These are phyloP conservation scores for Solanum dulcamara DNA, from an alignment of 257 asterid genomes.

Conservation along the genomic window DNA sequence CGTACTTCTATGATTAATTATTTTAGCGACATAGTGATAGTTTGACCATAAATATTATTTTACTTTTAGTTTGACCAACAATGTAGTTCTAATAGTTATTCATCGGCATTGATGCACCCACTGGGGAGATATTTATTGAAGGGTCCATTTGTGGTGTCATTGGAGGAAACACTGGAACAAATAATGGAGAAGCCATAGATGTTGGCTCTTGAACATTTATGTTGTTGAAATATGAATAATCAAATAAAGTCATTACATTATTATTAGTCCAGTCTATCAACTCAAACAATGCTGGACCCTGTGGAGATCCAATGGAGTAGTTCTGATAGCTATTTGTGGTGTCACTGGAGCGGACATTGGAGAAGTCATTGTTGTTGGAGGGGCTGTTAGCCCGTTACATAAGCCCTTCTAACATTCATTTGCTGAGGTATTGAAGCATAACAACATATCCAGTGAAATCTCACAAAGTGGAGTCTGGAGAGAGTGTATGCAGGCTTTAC, in stretches of 20 bases:
- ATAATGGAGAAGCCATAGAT: not conserved
- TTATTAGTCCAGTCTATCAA: too few species aligned
- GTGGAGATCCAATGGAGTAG: not conserved
- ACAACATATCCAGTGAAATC: too few species aligned
- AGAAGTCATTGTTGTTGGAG: too few species aligned
- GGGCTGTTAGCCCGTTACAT: too few species aligned
- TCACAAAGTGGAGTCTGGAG: too few species aligned
- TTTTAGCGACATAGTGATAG: not conserved
- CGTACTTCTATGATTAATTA: not conserved
- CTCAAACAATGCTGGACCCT: not conserved
- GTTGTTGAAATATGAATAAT: too few species aligned
- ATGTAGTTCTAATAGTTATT: not conserved
- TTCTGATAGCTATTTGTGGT: too few species aligned
- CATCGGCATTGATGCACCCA: not conserved
- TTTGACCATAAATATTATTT: not conserved
- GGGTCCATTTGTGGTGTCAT: not conserved
- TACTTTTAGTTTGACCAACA: too few species aligned
- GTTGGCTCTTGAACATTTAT: not conserved
- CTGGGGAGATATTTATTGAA: not conserved
- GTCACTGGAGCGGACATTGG: too few species aligned
- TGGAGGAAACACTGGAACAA: not conserved
- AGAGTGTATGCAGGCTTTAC: too few species aligned
- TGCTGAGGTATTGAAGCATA: too few species aligned
- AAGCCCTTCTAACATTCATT: too few species aligned
- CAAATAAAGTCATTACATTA: not conserved